Conservation (phyloP, 2,329 filamentous ascomycete species). For the Geoglossum cookeanum region DNA sequence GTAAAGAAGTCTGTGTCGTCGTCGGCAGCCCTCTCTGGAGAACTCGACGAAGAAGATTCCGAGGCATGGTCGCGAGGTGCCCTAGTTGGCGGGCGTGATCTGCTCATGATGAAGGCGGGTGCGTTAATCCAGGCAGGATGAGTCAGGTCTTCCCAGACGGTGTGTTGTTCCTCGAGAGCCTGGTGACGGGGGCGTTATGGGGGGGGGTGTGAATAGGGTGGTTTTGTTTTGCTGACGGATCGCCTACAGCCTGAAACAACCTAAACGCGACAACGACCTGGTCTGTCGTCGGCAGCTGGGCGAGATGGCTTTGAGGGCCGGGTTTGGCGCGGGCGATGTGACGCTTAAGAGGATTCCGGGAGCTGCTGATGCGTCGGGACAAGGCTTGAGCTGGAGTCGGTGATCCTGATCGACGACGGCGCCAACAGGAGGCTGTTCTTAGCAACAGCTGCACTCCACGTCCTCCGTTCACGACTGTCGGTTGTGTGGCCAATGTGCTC, state of each 20-base stretch:
- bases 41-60: slow-evolving; percentile 25
- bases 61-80: slow-evolving; percentile 22
- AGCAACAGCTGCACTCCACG: background rate
- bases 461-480: background rate
- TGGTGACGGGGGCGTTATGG: background rate
- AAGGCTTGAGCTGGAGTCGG: background rate
- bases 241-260: background rate
- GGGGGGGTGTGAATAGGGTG: background rate
- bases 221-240: background rate
- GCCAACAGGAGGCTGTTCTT: background rate
- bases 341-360: too few relatives aligned
- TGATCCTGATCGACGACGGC: background rate
- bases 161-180: background rate
- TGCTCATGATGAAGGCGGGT: slow-evolving; percentile 16
- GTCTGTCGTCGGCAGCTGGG: background rate
- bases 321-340: too few relatives aligned
- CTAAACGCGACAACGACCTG: background rate
- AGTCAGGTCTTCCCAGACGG: slow-evolving; percentile 1
- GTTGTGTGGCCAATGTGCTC: background rate
- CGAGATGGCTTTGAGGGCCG: too few relatives aligned
- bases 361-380: background rate
- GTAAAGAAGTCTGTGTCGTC: slow-evolving; percentile 53
- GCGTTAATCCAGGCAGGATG: background rate
- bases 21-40: slow-evolving; percentile 21
- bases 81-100: slow-evolving; percentile 19